Base-by-base conservation (phyloP, 2,329 filamentous ascomycete genomes). In the Biscogniauxia sp. region DNA sequence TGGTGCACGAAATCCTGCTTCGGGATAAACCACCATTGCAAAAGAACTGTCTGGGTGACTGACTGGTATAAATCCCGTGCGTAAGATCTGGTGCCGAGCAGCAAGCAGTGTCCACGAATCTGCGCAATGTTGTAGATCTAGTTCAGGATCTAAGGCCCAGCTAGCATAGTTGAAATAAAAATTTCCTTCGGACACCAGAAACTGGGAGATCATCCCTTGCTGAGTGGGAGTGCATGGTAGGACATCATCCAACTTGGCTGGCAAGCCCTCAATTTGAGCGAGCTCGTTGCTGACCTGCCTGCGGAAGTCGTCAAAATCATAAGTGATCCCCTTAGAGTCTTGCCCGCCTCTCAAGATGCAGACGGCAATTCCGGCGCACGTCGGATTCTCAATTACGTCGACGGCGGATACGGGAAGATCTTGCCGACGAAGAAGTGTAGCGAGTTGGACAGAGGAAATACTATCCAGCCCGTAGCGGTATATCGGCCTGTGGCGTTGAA, bases 391-490 rank as follows among this genome's bases (percentile, higher is more conserved):
- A 57, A 97, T 83, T 15, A 97, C 86, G 72, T 96, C 91, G 1
- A 86, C 84, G 0, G 90, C 87, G 1, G 86, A 85, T 0, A 93
- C 75, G 1, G 73, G 69, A 49, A 87, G 77, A 0, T 87, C 87
- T 19, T 81, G 69, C 49, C 80, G 83, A 19, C 89, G 85, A 17
- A 97, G 78, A 25, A 82, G 77, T 1, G 85, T 82, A 0, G 92
- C 91, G 9, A 97, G 80, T 69, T 97, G 93, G 5, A 88, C 83
- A 0, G 92, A 91, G 62, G 90, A 93, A 69, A 98, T 95, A 72
- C 93, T 97, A 74, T 97, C 93, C 3, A 97, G 78, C 0, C 94
- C 94, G n/a, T 97, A 84, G 60, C 90, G 87, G 68, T 94, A 96
- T 54, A 98, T 92, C 0, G 91, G 92, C 0, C 87, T 92, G 9